These are phyloP conservation scores for Exophiala mesophila DNA, from an alignment of 2,329 filamentous ascomycete species.

Conservation along the genomic window DNA sequence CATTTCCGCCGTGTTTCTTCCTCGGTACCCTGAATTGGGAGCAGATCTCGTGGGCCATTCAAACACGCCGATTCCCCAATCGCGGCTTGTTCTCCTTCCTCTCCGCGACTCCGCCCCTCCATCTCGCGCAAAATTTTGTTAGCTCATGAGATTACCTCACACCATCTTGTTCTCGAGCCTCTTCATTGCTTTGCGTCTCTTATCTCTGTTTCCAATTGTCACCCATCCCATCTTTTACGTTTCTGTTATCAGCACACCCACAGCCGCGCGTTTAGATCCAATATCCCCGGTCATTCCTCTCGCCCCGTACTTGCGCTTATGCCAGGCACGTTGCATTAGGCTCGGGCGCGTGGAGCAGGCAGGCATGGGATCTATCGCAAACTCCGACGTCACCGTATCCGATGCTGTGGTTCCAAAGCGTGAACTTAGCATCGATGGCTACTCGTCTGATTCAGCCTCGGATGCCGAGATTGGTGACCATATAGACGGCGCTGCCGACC, in stretches of 20 bases:
- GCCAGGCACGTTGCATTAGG: constrained; percentile 27
- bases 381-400: constrained; percentile 36
- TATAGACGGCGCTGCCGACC: constrained; percentile 20
- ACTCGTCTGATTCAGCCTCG: constrained; percentile 42
- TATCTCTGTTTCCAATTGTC: constrained; percentile 29
- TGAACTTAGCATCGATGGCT: constrained; percentile 39
- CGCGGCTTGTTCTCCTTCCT: not conserved
- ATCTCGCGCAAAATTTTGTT: constrained; percentile 22
- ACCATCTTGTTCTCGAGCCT: constrained; percentile 9
- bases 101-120: constrained; percentile 13
- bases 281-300: constrained; percentile 13
- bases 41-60: not conserved
- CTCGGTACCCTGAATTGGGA: not conserved
- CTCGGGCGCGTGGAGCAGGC: constrained; percentile 23
- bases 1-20: too few relatives aligned
- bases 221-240: constrained; percentile 25
- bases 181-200: constrained; percentile 26
- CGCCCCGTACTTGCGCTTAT: constrained; percentile 23
- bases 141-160: constrained; percentile 29
- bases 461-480: constrained; percentile 43
- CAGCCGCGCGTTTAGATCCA: constrained; percentile 14
- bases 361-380: constrained; percentile 44
- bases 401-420: constrained; percentile 40
- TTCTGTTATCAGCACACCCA: constrained; percentile 19
- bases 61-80: not conserved